Percentiles rank a stretch among this genome's conserved stretches.
Conservation (phyloP, 768 basidiomycete species). For the Lactifluus subvellereus region DNA sequence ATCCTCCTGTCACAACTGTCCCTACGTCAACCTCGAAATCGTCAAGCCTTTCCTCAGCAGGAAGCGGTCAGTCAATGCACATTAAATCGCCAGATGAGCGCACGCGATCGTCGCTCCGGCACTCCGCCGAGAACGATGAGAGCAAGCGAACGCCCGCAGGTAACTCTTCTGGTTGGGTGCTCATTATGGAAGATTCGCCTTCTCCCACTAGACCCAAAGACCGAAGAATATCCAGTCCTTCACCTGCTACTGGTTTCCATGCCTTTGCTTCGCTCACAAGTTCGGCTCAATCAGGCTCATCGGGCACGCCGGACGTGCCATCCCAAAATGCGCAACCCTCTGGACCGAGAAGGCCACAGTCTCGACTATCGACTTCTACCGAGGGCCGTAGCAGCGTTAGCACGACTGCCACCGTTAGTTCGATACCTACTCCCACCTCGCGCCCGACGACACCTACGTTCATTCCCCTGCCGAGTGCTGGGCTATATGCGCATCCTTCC, state of each 20-base stretch:
- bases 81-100: constrained; percentile 34
- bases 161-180: constrained; percentile 77
- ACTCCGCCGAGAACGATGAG: constrained; percentile 31
- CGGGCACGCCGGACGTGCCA: constrained; percentile 38
- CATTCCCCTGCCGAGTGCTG: constrained; percentile 58
- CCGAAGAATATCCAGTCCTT: constrained; percentile 41
- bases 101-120: constrained; percentile 24
- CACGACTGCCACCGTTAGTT: constrained; percentile 51
- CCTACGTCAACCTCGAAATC: constrained; percentile 24
- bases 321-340: constrained; percentile 41
- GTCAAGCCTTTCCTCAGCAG: constrained; percentile 12
- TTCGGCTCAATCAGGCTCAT: constrained; percentile 39
- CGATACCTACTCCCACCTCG: constrained; percentile 60
- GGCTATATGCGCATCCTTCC: constrained; percentile 38
- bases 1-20: constrained; percentile 24
- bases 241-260: constrained; percentile 48
- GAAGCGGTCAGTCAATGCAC: constrained; percentile 13
- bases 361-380: constrained; percentile 62
- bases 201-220: constrained; percentile 59
- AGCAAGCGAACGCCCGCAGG: constrained; percentile 43
- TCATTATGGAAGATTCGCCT: constrained; percentile 85
- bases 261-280: constrained; percentile 42
- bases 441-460: constrained; percentile 74
- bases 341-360: constrained; percentile 59
- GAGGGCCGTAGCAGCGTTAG: constrained; percentile 39